Conservation (phyloP, 176 grass and related monocot species). For the Puccinellia tenuiflora region DNA sequence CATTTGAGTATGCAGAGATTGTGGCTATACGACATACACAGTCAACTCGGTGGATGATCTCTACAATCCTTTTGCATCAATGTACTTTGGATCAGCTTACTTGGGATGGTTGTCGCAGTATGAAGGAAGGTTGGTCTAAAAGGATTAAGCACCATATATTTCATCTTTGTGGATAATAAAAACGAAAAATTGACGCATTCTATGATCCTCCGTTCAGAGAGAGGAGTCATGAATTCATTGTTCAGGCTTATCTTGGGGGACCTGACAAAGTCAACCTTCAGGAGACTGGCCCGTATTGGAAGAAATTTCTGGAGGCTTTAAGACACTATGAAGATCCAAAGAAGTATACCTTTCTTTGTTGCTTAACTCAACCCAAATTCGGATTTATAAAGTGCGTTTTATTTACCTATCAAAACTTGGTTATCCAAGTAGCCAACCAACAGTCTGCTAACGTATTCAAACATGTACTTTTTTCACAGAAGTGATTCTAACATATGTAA, state of each 20-base stretch:
- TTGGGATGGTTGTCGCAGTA: slow-evolving; percentile 75
- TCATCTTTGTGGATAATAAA: slow-evolving; percentile 4
- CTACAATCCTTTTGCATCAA: slow-evolving; percentile 97
- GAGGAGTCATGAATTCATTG: slow-evolving; percentile 71
- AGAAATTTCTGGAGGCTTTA: slow-evolving; percentile 74
- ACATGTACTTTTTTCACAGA: not conserved
- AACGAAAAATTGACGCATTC: slow-evolving; percentile 2
- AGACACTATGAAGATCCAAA: slow-evolving; percentile 66
- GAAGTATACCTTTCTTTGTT: slow-evolving; percentile 40
- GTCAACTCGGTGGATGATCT: slow-evolving; percentile 80
- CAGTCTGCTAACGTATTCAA: not conserved
- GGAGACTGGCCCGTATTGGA: slow-evolving; percentile 80
- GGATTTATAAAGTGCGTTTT: not conserved
- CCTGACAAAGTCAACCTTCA: slow-evolving; percentile 93
- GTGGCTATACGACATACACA: slow-evolving; percentile 57
- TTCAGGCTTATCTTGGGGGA: slow-evolving; percentile 89
- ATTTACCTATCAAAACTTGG: not conserved
- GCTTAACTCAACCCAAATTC: not conserved
- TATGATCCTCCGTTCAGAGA: slow-evolving; percentile 40
- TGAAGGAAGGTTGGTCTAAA: slow-evolving; percentile 64
- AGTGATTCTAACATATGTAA: not conserved
- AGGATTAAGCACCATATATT: not conserved
- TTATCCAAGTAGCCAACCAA: not conserved
- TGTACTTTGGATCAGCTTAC: slow-evolving; percentile 91
- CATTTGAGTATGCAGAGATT: slow-evolving; percentile 51